These are phyloP conservation scores for Wickerhamomyces subpelliculosus DNA, from an alignment of 805 yeast genomes.

Conservation along the genomic window DNA sequence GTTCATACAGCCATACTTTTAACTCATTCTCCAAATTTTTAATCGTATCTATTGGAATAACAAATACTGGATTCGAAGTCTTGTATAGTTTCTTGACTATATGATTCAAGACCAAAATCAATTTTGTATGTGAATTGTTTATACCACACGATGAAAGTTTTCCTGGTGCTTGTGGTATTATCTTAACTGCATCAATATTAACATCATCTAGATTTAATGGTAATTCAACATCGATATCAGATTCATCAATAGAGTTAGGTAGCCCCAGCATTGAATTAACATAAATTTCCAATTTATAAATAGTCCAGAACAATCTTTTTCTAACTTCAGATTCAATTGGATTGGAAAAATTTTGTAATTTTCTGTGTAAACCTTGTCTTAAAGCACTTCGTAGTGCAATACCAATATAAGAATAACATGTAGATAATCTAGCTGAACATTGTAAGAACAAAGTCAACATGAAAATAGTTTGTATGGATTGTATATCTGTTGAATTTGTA, in stretches of 20 bases:
- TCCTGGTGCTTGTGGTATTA: constrained; percentile 26
- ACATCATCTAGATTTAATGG: constrained; percentile 86
- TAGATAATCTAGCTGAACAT: constrained; percentile 79
- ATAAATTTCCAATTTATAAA: constrained; percentile 85
- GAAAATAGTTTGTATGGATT: constrained; percentile 77
- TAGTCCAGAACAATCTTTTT: constrained; percentile 81
- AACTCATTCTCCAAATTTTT: constrained; percentile 65
- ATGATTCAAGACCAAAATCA: constrained; percentile 63
- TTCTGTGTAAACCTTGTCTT: constrained; percentile 75
- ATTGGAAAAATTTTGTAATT: constrained; percentile 39
- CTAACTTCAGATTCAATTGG: constrained; percentile 78
- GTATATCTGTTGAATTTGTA: constrained; percentile 73
- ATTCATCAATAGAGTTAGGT: constrained; percentile 69
- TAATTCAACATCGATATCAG: constrained; percentile 80
- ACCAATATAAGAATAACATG: constrained; percentile 87
- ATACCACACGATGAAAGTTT: constrained; percentile 37
- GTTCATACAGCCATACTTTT: constrained; percentile 62
- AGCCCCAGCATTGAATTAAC: constrained; percentile 84
- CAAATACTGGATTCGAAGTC: constrained; percentile 30
- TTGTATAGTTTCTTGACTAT: constrained; percentile 74
- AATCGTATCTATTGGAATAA: constrained; percentile 39
- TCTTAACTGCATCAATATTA: constrained; percentile 35
- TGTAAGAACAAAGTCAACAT: constrained; percentile 83
- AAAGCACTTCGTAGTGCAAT: constrained; percentile 78
- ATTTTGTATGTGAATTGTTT: constrained; percentile 78